Evolutionary conservation across 2,329 filamentous ascomycete genomes (phyloP).

Genomic region (Verruconis gallopava): DNA sequence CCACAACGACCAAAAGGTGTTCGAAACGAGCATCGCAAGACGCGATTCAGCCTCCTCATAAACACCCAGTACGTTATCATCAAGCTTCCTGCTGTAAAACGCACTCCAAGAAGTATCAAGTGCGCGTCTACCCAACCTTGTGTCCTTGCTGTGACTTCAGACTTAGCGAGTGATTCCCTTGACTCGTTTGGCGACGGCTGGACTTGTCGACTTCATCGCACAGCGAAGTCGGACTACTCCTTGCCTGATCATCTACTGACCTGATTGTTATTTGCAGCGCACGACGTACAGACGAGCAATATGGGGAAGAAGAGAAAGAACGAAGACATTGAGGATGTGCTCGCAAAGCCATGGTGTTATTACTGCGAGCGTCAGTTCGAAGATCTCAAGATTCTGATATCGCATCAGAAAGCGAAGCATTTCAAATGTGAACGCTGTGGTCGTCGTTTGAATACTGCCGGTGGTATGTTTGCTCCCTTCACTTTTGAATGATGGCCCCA

Average conservation of each 20-base stretch:
- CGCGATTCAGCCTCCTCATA: too few species aligned
- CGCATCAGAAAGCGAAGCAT: conserved; percentile 98
- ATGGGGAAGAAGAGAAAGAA: conserved; percentile 85
- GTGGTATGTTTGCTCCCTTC: conserved; percentile 54
- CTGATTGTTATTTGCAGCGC: conserved; percentile 1
- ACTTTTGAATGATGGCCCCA: neutral
- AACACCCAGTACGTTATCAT: too few species aligned
- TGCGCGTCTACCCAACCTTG: too few species aligned
- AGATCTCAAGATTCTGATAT: conserved; percentile 89
- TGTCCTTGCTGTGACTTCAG: too few species aligned
- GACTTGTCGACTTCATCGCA: conserved; percentile 1
- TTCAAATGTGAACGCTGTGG: conserved; percentile 93
- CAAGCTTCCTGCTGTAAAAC: too few species aligned
- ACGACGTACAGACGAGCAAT: conserved; percentile 7
- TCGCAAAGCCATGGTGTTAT: conserved; percentile 89
- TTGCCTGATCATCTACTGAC: neutral
- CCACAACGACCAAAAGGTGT: too few species aligned
- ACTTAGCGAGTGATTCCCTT: too few species aligned
- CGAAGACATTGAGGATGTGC: conserved; percentile 76
- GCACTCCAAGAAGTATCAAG: too few species aligned
- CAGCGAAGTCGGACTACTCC: conserved; percentile 3
- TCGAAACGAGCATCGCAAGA: too few species aligned
- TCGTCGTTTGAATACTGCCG: conserved; percentile 80
- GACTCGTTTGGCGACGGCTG: too few species aligned
- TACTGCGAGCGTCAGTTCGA: conserved; percentile 99